phyloP scores from a whole-genome alignment of 1,284 basidiomycete genomes.

The Cutaneotrichosporon sp. region DNA sequence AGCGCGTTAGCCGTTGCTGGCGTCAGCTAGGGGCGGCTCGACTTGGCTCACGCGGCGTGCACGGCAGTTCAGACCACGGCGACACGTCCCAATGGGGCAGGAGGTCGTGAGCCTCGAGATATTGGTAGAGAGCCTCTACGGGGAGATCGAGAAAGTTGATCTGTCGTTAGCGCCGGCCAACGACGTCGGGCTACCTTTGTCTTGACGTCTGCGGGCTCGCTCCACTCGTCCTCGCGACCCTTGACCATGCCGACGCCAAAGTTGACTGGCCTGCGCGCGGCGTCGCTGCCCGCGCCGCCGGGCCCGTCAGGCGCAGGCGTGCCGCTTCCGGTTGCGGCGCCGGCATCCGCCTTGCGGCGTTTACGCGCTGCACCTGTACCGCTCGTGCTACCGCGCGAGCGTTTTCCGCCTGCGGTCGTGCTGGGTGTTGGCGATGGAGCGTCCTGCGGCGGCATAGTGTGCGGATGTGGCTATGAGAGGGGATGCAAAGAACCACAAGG shows the following conservation, averaged over 20 bases:
- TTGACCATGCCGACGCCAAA: slow-evolving; percentile 28
- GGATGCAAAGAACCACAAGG: not conserved
- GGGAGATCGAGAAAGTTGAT: slow-evolving; percentile 44
- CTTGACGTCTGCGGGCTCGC: slow-evolving; percentile 35
- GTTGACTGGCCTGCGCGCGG: slow-evolving; percentile 1
- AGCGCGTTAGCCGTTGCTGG: slow-evolving; percentile 29
- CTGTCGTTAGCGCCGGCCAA: slow-evolving; percentile 18
- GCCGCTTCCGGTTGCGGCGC: slow-evolving; percentile 1
- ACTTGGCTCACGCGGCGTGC: slow-evolving; percentile 36
- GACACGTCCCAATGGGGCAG: slow-evolving; percentile 40
- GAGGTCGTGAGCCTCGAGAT: slow-evolving; percentile 40
- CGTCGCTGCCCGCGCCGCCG: slow-evolving; percentile 9
- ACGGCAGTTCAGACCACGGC: slow-evolving; percentile 44
- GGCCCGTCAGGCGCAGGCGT: slow-evolving; percentile 16
- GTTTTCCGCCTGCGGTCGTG: slow-evolving; percentile 17
- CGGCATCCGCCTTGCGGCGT: slow-evolving; percentile 33
- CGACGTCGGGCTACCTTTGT: slow-evolving; percentile 33
- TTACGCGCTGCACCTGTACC: slow-evolving; percentile 23
- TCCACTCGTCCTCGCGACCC: slow-evolving; percentile 35
- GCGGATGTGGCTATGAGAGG: slow-evolving; percentile 15
- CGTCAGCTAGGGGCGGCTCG: not conserved
- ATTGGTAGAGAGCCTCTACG: slow-evolving; percentile 38
- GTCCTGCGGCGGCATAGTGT: slow-evolving; percentile 19
- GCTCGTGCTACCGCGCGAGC: slow-evolving; percentile 3
- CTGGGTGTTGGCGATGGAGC: slow-evolving; percentile 20